Base-by-base conservation (phyloP, 2,329 filamentous ascomycete genomes). In the Phyllosticta citrichinensis region DNA sequence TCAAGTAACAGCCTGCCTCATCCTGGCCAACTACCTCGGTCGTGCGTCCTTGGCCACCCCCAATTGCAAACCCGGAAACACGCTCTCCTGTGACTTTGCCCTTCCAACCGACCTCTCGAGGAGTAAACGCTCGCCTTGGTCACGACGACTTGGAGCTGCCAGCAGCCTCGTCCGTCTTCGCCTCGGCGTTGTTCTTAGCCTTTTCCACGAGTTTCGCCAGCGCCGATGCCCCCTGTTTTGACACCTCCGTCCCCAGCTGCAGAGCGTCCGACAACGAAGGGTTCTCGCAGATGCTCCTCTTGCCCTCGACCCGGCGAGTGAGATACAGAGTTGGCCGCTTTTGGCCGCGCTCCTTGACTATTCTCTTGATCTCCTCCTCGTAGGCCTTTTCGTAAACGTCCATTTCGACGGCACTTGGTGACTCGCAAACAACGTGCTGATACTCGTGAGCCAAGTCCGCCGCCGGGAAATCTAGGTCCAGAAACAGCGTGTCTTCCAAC, bases 351-450 rank as follows among this genome's bases (percentile, higher is more conserved):
- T 62, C 22, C 69, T 64, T 77, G 73, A 82, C 75, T 67, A 97
- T 93, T 17, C 87, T 82, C 62, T 87, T 82, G 27, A 94, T 83
- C 74, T 97, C 90, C 63, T 88, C 83, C 68, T 89, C 85, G 71
- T 96, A 97, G 0, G 93, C 93, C 0, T 83, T 84, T 71, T 96
- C 90, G 72, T 96, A 97, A 62, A 97, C 87, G 69, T 94, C 86
- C 67, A 90, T 90, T 63, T 95, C 91, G 5, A 89, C 88, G 1
- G 87, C 87, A 0, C 87, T 87, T 2, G 93, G 93, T 1, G 89
- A 95, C 73, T 96, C 91, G 30, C 89, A 89, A 51, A 96, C 86
- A 4, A 87, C 71, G 22, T 80, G 68, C 68, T 71, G 54, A 71
- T 64, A 35, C 52, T 62, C 51, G 79, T 79, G 61, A 65, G 51